Conservation (phyloP, 805 yeast genomes). For the Grigorovia yakushimaensis region DNA sequence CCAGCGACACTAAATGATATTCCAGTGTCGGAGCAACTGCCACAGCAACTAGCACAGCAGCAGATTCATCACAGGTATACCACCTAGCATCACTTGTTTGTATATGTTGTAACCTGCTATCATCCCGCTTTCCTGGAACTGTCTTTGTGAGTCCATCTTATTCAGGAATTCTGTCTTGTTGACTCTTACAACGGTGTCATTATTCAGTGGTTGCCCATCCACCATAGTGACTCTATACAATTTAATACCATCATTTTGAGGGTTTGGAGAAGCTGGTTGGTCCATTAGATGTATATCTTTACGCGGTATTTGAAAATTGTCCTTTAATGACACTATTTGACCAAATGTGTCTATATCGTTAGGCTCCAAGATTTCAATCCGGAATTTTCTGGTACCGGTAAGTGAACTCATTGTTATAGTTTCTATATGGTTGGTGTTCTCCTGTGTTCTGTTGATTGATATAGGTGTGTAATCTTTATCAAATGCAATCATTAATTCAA, state of each 20-base stretch:
- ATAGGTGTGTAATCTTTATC: constrained; percentile 9
- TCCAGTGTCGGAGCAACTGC: too few relatives aligned
- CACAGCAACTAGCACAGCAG: too few relatives aligned
- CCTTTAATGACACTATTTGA: not conserved
- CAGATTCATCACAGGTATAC: constrained; percentile 21
- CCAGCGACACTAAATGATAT: too few relatives aligned
- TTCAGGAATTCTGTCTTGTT: constrained; percentile 13
- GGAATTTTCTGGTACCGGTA: constrained; percentile 1
- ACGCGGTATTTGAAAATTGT: not conserved
- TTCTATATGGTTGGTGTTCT: not conserved
- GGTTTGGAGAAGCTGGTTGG: not conserved
- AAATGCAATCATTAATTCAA: constrained; percentile 24
- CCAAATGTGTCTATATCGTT: constrained; percentile 2
- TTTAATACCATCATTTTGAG: not conserved
- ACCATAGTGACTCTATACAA: not conserved
- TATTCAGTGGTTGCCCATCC: constrained; percentile 1
- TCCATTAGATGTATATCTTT: not conserved
- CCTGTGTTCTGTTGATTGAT: not conserved
- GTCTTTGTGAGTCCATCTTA: not conserved
- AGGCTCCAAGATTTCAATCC: constrained; percentile 3
- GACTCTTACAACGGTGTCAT: constrained; percentile 4
- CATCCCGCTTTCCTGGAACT: not conserved
- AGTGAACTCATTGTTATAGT: not conserved
- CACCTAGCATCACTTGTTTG: constrained; percentile 18
- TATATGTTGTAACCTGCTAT: constrained; percentile 15